Evolutionary conservation across 2,329 filamentous ascomycete genomes (phyloP), one percentile per base, ranked within the genome.

Genomic region (Talaromyces sp.): DNA sequence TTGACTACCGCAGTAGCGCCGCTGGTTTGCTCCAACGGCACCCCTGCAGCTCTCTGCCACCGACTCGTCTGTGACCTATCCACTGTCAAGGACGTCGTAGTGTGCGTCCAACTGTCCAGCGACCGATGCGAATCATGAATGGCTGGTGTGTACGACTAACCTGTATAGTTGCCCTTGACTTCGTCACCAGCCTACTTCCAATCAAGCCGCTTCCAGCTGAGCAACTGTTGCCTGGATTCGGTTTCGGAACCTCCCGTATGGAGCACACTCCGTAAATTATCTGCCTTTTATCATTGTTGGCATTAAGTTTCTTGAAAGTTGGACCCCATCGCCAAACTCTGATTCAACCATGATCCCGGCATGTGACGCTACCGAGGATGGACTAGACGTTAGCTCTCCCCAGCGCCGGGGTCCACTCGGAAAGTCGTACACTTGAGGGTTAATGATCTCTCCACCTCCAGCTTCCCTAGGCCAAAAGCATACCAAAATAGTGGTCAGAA

Each of bases 281-380:
- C n/a, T 54, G 9, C 27, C 27, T 31, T 31, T 54, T 37, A 39
- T 56, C 39, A 37, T 37, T 56, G 52, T n/a, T 37, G 31, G 33
- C 25, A 52, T 52, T 33, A 33, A 52, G 49, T 52, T 52, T 52
- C 49, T 17, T 31, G 15, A 33, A 33, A 52, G 49, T 39, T 43
- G 47, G 60, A 54, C 33, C 35, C 47, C 45, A 54, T 62, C 35
- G 22, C 35, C 33, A 17, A 39, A 47, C 22, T 45, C 49, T 56
- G 61, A 54, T 62, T 47, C 61, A 43, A 31, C 37, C 25, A 52
- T 43, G 60, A 62, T 56, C 37, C 27, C 61, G 47, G 61, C 61
- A 56, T 62, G 61, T 62, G 61, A 63, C 27, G 39, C 27, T 63
- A 35, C 61, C 50, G 50, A 37, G 31, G 52, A 33, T 45, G 10